Base-by-base conservation (phyloP, 1,284 basidiomycete genomes). In the Sphagnurus paluster region DNA sequence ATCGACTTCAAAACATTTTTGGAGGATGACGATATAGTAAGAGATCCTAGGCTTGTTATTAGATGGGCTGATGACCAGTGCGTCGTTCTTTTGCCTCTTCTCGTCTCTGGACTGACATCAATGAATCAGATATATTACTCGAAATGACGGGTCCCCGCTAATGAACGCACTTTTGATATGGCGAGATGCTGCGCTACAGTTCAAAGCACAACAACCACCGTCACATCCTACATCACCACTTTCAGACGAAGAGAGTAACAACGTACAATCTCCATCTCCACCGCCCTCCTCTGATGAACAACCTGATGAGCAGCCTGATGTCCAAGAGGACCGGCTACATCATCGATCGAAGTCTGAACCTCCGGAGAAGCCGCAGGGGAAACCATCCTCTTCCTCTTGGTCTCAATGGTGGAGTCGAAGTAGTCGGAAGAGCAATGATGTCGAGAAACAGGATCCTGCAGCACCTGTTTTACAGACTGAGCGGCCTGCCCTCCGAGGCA, bases 401-500 rank as follows among this genome's bases (percentile, higher is more conserved):
- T 79, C 76, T 32, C 75, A 82, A 39, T 90, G 87, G 87, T 90
- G 85, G 87, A 80, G 75, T 55, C 70, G 83, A 23, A 80, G 77
- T 61, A 64, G 73, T 33, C 69, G 66, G 39, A 72, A 66, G 19
- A 60, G 59, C 41, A 53, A 49, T 11, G 56, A 56, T 21, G 34
- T 38, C 8, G 47, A 43, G 11, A 37, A 35, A 24, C 42, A 46
- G 25, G 45, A 46, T 11, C 38, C 28, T 23, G 28, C 17, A 25
- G 23, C 39, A 6, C 45, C 36, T 19, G 24, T 20, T 14, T 17
- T 30, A 36, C 42, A 46, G 41, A 34, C 16, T 20, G 60, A 61
- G 17, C 58, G 65, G 34, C 67, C 68, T 19, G 48, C 47, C 16
- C 40, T 71, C 37, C 61, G 63, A 23, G 61, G 55, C 37, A 48